These are phyloP conservation scores for Calonectria henricotiae DNA, from an alignment of 2,329 filamentous ascomycete species.

Conservation along the genomic window DNA sequence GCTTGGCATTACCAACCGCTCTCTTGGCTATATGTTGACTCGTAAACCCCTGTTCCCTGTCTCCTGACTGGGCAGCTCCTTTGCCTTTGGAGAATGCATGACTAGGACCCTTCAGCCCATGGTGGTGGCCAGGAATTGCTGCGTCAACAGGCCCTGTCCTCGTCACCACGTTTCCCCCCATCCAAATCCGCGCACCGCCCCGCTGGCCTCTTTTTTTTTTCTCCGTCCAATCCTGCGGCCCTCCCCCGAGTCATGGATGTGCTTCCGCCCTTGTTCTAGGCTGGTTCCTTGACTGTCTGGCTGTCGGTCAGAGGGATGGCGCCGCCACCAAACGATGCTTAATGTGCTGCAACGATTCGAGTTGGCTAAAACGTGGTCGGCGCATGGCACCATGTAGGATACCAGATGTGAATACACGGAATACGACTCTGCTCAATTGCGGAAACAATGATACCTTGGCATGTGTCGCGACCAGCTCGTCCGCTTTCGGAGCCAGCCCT, in stretches of 20 bases:
- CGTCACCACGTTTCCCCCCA: conserved; percentile 49
- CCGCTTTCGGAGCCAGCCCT: conserved; percentile 11
- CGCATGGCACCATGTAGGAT: conserved; percentile 28
- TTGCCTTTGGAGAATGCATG: conserved; percentile 21
- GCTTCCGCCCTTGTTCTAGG: conserved; percentile 42
- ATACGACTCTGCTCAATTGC: conserved; percentile 19
- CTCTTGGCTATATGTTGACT: conserved; percentile 23
- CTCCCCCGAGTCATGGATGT: conserved; percentile 28
- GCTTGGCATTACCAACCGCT: conserved; percentile 40
- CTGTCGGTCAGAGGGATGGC: conserved; percentile 45
- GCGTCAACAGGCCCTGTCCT: conserved; percentile 26
- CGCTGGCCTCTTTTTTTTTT: neutral
- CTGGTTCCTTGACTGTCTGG: conserved; percentile 38
- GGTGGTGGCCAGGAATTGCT: neutral
- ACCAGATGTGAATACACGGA: conserved; percentile 21
- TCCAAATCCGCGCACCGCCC: conserved; percentile 31
- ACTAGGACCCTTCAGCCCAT: conserved; percentile 30
- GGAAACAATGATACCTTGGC: conserved; percentile 30
- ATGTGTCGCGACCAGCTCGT: conserved; percentile 17
- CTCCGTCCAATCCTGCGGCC: conserved; percentile 30
- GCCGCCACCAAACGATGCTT: conserved; percentile 32
- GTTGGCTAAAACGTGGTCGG: conserved; percentile 36
- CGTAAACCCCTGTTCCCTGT: conserved; percentile 35
- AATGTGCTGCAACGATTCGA: neutral
- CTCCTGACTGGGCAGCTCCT: conserved; percentile 38